phyloP scores from a whole-genome alignment of 2,329 filamentous ascomycete genomes.

The Diaporthe nobilis region DNA sequence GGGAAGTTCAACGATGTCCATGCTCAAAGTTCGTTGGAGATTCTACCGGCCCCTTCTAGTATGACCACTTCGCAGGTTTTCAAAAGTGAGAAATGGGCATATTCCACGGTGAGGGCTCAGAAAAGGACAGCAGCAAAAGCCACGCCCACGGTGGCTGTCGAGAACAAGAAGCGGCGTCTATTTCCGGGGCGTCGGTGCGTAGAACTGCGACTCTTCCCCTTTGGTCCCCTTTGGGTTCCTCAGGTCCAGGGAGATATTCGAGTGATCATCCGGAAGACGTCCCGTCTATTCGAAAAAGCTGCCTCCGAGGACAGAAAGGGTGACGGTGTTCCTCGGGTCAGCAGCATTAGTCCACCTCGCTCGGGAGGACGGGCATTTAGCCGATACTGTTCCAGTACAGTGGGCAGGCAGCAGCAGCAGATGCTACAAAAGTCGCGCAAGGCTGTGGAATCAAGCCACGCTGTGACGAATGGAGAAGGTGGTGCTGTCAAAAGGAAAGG shows the following conservation, averaged over 20 bases:
- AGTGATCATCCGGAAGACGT: neutral
- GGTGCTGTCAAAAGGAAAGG: neutral
- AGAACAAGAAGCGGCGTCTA: neutral
- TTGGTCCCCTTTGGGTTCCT: too few relatives aligned
- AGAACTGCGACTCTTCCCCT: neutral
- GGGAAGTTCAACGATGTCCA: slow-evolving; percentile 64
- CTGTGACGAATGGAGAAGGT: neutral
- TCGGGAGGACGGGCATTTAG: slow-evolving; percentile 17
- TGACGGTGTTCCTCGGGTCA: neutral
- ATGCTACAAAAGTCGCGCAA: neutral
- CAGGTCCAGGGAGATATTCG: neutral
- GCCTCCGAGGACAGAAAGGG: slow-evolving; percentile 1
- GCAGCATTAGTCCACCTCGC: slow-evolving; percentile 9
- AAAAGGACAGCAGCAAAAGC: neutral
- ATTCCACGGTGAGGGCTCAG: neutral
- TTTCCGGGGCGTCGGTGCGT: neutral
- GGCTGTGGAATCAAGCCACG: neutral
- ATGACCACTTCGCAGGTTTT: neutral
- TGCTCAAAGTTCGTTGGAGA: slow-evolving; percentile 49
- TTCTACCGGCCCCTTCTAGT: neutral
- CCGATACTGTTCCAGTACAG: neutral
- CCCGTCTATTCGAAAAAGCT: neutral
- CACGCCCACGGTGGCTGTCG: neutral
- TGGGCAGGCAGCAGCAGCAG: neutral
- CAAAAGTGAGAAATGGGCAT: neutral